These are phyloP conservation scores for barrel medic (Medicago truncatula) DNA, from an alignment of 306 rosid genomes.

Conservation along the genomic window MtrunA17r5.0-ANR NC_053048.1:32251001-32251500, in stretches of 20 bases:
- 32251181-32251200: background rate
- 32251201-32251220: background rate
- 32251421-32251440: too few species aligned
- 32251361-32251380: too few species aligned
- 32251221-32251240: background rate
- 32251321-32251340: too few species aligned
- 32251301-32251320: too few species aligned
- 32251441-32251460: too few species aligned
- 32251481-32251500: too few species aligned
- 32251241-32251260: background rate
- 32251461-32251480: too few species aligned
- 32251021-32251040: background rate
- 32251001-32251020: background rate
- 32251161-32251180: background rate
- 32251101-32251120: constrained; percentile 4
- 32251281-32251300: too few species aligned
- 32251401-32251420: too few species aligned
- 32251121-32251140: background rate
- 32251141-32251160: background rate
- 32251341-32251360: too few species aligned
- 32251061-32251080: background rate
- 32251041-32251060: background rate
- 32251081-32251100: background rate
- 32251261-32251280: background rate
- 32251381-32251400: too few species aligned